phyloP scores from a whole-genome alignment of 1,284 basidiomycete species.

The Rhizopogon hawkerae region DNA sequence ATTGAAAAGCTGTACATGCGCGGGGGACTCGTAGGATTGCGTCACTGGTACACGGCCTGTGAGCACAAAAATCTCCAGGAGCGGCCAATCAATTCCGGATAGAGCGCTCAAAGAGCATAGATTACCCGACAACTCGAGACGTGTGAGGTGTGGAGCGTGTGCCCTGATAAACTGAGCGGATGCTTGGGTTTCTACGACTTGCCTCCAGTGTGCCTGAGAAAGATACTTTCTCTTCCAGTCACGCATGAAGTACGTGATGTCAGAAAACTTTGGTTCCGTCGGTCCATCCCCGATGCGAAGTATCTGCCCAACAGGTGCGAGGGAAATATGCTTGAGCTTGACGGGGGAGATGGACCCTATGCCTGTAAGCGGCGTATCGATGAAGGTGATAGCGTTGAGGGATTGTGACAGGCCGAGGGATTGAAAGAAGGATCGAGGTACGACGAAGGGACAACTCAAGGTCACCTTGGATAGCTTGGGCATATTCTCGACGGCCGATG shows the following conservation, averaged over 20 bases:
- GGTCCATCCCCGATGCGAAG: conserved; percentile 26
- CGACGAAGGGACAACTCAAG: conserved; percentile 23
- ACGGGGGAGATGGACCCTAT: conserved; percentile 24
- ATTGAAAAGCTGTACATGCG: conserved; percentile 16
- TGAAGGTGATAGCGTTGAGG: conserved; percentile 20
- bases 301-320: conserved; percentile 24
- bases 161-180: conserved; percentile 25
- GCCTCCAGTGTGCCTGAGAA: conserved; percentile 22
- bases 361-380: conserved; percentile 28
- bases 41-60: conserved; percentile 22
- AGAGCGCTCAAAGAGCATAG: conserved; percentile 21
- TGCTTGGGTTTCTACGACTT: conserved; percentile 23
- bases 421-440: conserved; percentile 23
- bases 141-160: conserved; percentile 21
- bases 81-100: conserved; percentile 25
- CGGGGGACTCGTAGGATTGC: conserved; percentile 5
- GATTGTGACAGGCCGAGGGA: conserved; percentile 21
- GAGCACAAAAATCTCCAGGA: conserved; percentile 20
- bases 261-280: conserved; percentile 26
- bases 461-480: conserved; percentile 23
- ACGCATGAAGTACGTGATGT: conserved; percentile 29
- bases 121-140: conserved; percentile 25
- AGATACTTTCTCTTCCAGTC: conserved; percentile 29
- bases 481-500: conserved; percentile 20
- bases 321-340: conserved; percentile 19